Base-by-base conservation (phyloP, 148 eudicot species). In the Fagopyrum esculentum region DNA sequence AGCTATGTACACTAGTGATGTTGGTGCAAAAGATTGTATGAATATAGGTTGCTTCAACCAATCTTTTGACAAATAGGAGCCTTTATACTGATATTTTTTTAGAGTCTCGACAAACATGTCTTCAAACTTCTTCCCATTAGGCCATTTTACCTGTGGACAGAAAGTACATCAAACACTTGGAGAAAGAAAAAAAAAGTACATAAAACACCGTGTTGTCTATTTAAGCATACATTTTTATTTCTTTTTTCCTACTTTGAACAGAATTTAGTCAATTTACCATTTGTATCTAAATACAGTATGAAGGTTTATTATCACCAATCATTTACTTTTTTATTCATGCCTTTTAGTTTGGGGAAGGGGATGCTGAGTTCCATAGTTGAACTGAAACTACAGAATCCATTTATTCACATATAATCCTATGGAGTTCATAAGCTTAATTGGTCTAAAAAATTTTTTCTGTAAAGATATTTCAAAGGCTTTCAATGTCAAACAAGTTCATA, bases 11-110 rank as follows among this genome's bases (percentile, higher is more conserved):
- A 87, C 86, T 71, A 95, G 90, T 2, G 97, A 92, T 19, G 92
- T 78, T 59, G 98, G 99, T 75, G 99, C 99, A 81, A 95, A 95
- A 49, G 99, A 95, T 85, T 95, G 99, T 73, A 95, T 84, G 83
- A 95, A 92, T 78, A 84, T 88, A 71, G 99, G 99, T 74, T 88
- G 91, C 74, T 89, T 85, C 71, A 90, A 77, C 99, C 99, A 95
- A 73, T 87, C 83, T 74, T 90, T 80, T 45, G 99, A 95, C 87
- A 90, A 75, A 79, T 92, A 95, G 74, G 93, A 78, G 75, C 97
- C 99, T 79, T 83, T 81, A 71, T 92, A 95, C 59, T 87, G 91
- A 72, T 92, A 84, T 77, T 95, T 90, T 78, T 89, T 79, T 4
- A 95, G 92, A 45, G 83, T 92, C 76, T 85, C 89, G 49, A 95